Evolutionary conservation across 2,329 filamentous ascomycete genomes (phyloP).

Genomic region (Aureobasidium mangrovei): DNA sequence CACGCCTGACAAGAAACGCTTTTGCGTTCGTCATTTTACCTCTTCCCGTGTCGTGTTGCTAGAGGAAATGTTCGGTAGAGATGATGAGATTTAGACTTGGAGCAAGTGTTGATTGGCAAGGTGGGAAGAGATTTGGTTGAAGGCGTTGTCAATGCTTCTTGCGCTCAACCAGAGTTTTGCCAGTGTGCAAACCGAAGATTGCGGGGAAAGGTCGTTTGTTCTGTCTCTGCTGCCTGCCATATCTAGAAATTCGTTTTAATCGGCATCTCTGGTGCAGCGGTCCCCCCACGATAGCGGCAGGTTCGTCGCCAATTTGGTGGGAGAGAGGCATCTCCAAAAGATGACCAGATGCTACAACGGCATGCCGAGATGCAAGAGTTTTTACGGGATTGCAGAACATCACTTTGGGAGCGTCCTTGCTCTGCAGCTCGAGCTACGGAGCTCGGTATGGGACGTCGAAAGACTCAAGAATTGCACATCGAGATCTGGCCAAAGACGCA

Average conservation of each 20-base stretch:
- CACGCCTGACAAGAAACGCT: constrained; percentile 13
- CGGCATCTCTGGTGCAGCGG: no score
- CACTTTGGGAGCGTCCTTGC: neutral
- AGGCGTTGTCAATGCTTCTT: no score
- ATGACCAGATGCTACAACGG: no score
- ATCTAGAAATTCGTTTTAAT: no score
- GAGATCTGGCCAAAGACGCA: no score
- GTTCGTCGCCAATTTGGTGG: no score
- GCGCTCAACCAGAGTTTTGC: neutral
- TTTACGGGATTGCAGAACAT: neutral
- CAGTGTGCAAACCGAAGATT: no score
- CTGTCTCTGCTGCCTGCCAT: no score
- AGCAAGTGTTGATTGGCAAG: neutral
- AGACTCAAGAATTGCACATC: no score
- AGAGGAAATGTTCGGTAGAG: neutral
- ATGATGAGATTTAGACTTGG: neutral
- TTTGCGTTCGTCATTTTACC: neutral
- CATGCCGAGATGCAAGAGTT: neutral
- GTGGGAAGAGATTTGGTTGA: neutral
- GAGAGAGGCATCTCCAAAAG: no score
- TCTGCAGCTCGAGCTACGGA: neutral
- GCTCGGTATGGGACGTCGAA: neutral
- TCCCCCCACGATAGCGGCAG: no score
- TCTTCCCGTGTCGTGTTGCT: neutral
- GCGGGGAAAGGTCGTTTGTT: no score